A percentile compares a stretch with the other conserved stretches of the same genome.
These are phyloP conservation scores for Fusarium tuaranense DNA, from an alignment of 2,329 filamentous ascomycete species.

Conservation along the genomic window DNA sequence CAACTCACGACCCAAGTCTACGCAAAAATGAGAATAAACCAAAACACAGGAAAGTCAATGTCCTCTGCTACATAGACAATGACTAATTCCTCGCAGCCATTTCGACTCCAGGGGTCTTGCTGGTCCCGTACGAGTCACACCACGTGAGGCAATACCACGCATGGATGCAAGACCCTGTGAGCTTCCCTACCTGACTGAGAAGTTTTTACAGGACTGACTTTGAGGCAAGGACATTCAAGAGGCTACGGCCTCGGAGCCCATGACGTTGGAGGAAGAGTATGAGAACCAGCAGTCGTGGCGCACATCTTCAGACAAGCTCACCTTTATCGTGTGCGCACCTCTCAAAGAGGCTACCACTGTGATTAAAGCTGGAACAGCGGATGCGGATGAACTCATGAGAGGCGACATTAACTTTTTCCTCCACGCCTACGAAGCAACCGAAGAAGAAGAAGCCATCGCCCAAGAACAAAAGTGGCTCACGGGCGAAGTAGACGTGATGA, in stretches of 20 bases:
- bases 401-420: slow-evolving; percentile 89
- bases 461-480: slow-evolving; percentile 50
- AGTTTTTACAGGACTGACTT: neutral
- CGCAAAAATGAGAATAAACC: slow-evolving; percentile 58
- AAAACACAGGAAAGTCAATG: slow-evolving; percentile 54
- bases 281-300: slow-evolving; percentile 93
- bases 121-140: slow-evolving; percentile 85
- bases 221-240: slow-evolving; percentile 74
- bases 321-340: slow-evolving; percentile 84
- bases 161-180: slow-evolving; percentile 89
- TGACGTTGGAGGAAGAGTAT: slow-evolving; percentile 85
- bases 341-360: slow-evolving; percentile 9
- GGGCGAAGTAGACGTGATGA: slow-evolving; percentile 90
- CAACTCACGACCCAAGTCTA: slow-evolving; percentile 18
- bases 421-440: slow-evolving; percentile 65
- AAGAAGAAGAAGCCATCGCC: slow-evolving; percentile 44
- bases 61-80: accelerated
- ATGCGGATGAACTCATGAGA: slow-evolving; percentile 69
- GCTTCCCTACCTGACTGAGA: slow-evolving; percentile 24
- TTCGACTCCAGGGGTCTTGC: slow-evolving; percentile 72
- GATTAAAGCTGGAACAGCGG: slow-evolving; percentile 58
- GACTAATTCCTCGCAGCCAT: slow-evolving; percentile 64
- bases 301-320: slow-evolving; percentile 84
- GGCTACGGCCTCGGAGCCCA: slow-evolving; percentile 88
- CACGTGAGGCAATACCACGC: slow-evolving; percentile 87